phyloP scores from a whole-genome alignment of 345 rosid species.

The Bruguiera parviflora region DNA sequence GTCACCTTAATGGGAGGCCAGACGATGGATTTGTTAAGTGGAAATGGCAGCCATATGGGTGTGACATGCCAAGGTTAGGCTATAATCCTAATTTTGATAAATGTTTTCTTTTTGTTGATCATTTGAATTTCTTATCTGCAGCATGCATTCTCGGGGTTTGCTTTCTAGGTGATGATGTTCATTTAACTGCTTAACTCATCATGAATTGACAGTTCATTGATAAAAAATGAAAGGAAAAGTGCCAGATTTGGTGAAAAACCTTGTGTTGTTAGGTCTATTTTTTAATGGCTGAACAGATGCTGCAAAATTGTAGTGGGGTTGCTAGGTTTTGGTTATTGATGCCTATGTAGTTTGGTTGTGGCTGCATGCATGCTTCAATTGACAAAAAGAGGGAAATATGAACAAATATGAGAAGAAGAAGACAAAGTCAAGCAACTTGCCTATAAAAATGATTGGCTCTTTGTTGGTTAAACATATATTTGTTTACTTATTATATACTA shows the following conservation, averaged over 20 bases:
- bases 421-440: neutral
- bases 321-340: neutral
- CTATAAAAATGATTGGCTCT: neutral
- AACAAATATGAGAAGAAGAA: neutral
- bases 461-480: neutral
- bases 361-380: neutral
- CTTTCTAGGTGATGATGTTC: too few species aligned
- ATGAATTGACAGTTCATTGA: too few species aligned
- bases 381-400: neutral
- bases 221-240: neutral
- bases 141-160: too few species aligned
- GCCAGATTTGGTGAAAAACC: neutral
- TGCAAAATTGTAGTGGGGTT: neutral
- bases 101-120: too few species aligned
- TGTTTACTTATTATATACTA: neutral
- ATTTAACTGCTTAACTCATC: too few species aligned
- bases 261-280: too few species aligned
- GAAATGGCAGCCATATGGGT: conserved; percentile 83
- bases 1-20: conserved; percentile 68
- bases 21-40: conserved; percentile 66
- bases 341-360: neutral
- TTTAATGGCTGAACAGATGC: too few species aligned
- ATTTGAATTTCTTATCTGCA: too few species aligned
- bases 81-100: neutral
- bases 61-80: conserved; percentile 60